Percentiles rank a stretch among this genome's conserved stretches.
These are phyloP conservation scores for Aspergillus bombycis DNA, from an alignment of 2,329 filamentous ascomycete genomes.

Conservation along the genomic window DNA sequence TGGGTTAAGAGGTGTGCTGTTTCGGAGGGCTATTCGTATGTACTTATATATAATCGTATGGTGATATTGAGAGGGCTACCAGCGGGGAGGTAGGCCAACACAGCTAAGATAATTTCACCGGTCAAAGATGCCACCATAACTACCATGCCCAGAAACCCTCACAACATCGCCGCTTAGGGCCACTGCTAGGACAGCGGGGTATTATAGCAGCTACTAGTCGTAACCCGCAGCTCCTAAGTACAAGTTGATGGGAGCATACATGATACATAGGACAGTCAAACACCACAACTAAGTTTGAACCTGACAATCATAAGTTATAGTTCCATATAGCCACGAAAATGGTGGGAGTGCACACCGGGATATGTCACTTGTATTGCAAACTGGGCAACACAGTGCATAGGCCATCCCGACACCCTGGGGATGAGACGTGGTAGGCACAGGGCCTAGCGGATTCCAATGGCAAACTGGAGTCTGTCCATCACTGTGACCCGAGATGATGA, in stretches of 20 bases:
- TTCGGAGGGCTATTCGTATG: background rate
- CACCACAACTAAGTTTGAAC: background rate
- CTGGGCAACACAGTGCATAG: too few relatives aligned
- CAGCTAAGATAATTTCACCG: fast-evolving
- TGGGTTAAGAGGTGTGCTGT: background rate
- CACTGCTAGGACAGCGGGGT: background rate
- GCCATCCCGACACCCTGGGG: too few relatives aligned
- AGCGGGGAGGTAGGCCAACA: background rate
- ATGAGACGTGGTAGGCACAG: too few relatives aligned
- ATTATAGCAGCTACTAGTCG: background rate
- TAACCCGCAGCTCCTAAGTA: background rate
- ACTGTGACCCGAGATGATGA: too few relatives aligned
- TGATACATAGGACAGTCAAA: background rate
- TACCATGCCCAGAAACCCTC: background rate
- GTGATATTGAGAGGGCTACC: too few relatives aligned
- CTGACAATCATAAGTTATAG: background rate
- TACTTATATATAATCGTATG: background rate
- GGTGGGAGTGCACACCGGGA: background rate
- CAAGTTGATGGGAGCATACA: background rate
- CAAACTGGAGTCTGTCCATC: too few relatives aligned
- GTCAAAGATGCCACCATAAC: fast-evolving
- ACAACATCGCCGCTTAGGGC: too few relatives aligned
- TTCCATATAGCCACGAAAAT: background rate
- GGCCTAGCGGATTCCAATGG: too few relatives aligned
- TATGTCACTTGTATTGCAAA: too few relatives aligned